Conservation (phyloP, 345 rosid species). For the Limnanthes douglasii region DNA sequence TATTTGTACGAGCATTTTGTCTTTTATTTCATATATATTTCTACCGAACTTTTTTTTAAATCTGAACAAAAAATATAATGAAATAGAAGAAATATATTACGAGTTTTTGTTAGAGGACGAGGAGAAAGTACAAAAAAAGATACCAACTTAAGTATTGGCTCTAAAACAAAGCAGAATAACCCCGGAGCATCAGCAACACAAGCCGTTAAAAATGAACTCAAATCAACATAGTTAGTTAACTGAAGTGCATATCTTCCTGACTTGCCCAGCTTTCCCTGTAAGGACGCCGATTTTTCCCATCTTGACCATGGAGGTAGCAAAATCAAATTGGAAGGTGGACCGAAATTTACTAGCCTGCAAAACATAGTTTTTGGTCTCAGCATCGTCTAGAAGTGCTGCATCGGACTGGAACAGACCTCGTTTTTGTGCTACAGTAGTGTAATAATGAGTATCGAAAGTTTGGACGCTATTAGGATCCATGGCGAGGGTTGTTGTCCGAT, state of each 20-base stretch:
- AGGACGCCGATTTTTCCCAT: slow-evolving; percentile 30
- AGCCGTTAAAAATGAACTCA: no score
- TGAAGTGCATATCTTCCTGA: slow-evolving; percentile 24
- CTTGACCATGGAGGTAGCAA: slow-evolving; percentile 29
- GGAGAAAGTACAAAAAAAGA: no score
- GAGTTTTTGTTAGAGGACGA: no score
- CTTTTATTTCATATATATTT: no score
- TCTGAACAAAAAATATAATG: no score
- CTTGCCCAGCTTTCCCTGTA: slow-evolving; percentile 21
- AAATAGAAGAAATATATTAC: no score
- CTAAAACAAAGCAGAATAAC: no score
- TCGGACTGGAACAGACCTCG: slow-evolving; percentile 36
- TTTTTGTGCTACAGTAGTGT: slow-evolving; percentile 15
- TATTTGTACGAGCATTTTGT: no score
- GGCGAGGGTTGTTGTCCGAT: slow-evolving; percentile 9
- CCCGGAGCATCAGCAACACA: no score
- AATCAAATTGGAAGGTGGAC: slow-evolving; percentile 16
- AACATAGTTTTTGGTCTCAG: slow-evolving; percentile 13
- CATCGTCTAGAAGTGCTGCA: slow-evolving; percentile 27
- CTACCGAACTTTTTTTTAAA: no score
- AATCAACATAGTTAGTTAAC: slow-evolving; percentile 6
- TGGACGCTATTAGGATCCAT: slow-evolving; percentile 44
- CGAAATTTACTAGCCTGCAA: slow-evolving; percentile 2
- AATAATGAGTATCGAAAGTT: slow-evolving; percentile 23
- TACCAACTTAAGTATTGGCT: no score